These are phyloP conservation scores for Eucalyptus sp. DNA, from an alignment of 345 rosid genomes.

Conservation along the genomic window DNA sequence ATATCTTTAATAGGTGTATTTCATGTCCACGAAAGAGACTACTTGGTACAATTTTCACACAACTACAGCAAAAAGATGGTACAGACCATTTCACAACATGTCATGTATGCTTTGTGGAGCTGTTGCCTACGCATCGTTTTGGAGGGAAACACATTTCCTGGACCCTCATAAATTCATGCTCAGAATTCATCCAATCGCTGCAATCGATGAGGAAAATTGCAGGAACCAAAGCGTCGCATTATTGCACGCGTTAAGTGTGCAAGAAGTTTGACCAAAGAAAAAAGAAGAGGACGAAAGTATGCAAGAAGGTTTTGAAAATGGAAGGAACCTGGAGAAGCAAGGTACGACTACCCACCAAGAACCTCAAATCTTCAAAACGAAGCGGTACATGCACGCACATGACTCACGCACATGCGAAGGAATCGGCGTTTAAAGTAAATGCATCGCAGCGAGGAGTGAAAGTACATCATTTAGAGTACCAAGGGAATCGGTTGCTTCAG, in stretches of 20 bases:
- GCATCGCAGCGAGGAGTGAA: background rate
- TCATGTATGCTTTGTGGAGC: background rate
- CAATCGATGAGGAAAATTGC: background rate
- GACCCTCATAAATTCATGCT: background rate
- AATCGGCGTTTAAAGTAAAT: background rate
- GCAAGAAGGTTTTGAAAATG: background rate
- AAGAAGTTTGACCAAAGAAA: background rate
- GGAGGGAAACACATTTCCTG: background rate
- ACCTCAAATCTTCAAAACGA: background rate
- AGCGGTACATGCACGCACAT: background rate
- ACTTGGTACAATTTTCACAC: background rate
- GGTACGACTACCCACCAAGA: background rate
- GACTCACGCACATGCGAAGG: background rate
- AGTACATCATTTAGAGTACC: background rate
- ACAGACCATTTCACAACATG: background rate
- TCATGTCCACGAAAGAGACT: background rate
- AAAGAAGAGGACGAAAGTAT: background rate
- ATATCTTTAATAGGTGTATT: background rate
- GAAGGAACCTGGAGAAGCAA: background rate
- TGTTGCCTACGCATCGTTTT: background rate
- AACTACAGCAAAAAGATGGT: background rate
- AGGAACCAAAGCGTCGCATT: background rate
- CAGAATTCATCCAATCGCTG: background rate
- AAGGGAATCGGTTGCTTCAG: background rate
- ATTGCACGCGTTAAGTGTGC: background rate